Base-by-base conservation (phyloP, 441 rosid species). In the Populus trichocarpa region DNA sequence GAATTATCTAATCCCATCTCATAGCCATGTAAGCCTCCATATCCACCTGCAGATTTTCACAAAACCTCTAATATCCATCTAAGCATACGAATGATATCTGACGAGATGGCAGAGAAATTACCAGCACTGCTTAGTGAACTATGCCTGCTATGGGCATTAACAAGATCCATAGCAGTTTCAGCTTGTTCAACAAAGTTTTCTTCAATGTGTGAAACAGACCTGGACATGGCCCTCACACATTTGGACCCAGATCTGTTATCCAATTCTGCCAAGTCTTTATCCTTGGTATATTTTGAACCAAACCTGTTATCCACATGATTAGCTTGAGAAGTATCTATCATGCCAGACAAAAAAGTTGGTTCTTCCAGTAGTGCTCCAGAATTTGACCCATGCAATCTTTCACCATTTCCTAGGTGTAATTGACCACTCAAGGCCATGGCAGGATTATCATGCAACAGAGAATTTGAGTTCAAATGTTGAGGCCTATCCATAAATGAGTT, bases 101-200 rank as follows among this genome's bases (percentile, higher is more conserved):
- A 46, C 20, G 5, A 46, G 57, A 46, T 46, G 57, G 16, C 57
- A 13, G 57, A 46, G 57, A 46, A 46, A 46, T 46, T 46, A 46
- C 57, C 57, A 46, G 57, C 57, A 46, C 57, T 46, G 57, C 57
- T 46, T 46, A 46, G 57, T 46, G 57, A 46, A 46, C 57, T 46
- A 80, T 61, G 65, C 81, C 30, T 65, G 84, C 75, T 59, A 68
- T 26, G 83, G 80, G 66, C 18, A 46, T 13, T 46, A 46, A 46
- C 57, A 46, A 46, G 57, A 46, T 46, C 57, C 57, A 46, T 46
- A 46, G 57, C 57, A 46, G 57, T 46, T 46, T 46, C 57, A 46
- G 57, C 57, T 46, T 46, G 57, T 46, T 46, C 20, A 46, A 46
- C 57, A 46, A 13, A 46, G 57, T 46, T 46, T 46, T 46, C 57